Evolutionary conservation across 331 rosid species (phyloP), one percentile per base, ranked within the genome.

Genomic region (Rhamnella rubrinervis): DNA sequence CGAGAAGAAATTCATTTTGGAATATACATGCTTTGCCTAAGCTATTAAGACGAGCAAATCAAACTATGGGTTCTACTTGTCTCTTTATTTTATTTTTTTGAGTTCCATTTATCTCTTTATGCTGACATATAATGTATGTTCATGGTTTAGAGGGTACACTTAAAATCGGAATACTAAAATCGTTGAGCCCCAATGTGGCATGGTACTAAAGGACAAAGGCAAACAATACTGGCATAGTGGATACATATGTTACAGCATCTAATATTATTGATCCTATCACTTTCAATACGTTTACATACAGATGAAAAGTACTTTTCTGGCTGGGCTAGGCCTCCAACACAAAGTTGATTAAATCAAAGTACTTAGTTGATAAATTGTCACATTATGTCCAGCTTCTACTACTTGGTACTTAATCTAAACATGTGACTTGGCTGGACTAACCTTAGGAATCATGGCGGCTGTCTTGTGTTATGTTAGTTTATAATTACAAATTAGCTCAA

Each of bases 391-490:
- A 44, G 58, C 65, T 53, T 4, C 35, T 26, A 19, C 47, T 49
- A 44, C 65, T 20, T 28, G 71, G 23, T 28, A 31, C 23, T 64
- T 64, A 64, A 14, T 64, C 71, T 25, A 6, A 53, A 19, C 26
- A 50, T 63, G 55, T 53, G 21, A 63, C 55, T 21, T 72, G 71
- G 65, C 39, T 40, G 52, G 64, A 52, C 41, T 55, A 19, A 28
- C 11, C 6, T 37, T 46, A 9, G 23, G 58, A 69, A 69, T 69
- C 74, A 40, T 19, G 40, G 57, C 65, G 47, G 74, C 66, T 58
- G 66, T 69, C 58, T 23, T 26, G 49, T 8, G 7, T 41, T 41
- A 7, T 41, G 10, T 13, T 8, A 8, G 49, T 41, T 8, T 41
- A 41, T 41, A 41, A 41, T 6, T 41, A n/a, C n/a, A n/a, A n/a